These are phyloP conservation scores for Pleurotus eryngii DNA, from an alignment of 768 basidiomycete species.

Conservation along the genomic window DNA sequence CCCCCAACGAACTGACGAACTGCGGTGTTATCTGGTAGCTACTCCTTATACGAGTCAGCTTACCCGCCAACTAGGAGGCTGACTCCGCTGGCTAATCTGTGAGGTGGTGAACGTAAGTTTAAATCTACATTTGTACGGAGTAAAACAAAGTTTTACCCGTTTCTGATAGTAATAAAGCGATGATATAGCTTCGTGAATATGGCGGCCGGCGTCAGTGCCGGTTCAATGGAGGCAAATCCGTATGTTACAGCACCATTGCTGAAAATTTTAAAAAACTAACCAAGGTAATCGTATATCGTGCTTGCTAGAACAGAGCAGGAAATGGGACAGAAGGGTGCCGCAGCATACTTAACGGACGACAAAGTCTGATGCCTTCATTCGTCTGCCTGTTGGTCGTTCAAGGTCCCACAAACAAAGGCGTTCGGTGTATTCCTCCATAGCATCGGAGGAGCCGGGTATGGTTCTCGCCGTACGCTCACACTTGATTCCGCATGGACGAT, in stretches of 20 bases:
- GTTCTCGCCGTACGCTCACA: background rate
- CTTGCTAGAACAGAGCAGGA: constrained; percentile 34
- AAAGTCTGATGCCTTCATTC: constrained; percentile 24
- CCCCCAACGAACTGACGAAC: constrained; percentile 23
- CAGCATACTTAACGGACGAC: constrained; percentile 33
- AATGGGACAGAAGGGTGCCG: constrained; percentile 38
- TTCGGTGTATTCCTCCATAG: constrained; percentile 19
- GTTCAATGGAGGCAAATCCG: constrained; percentile 37
- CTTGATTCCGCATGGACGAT: too few species aligned
- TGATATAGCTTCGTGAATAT: constrained; percentile 34
- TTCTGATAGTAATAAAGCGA: constrained; percentile 33
- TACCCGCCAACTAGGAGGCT: constrained; percentile 33
- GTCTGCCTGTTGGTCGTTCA: constrained; percentile 24
- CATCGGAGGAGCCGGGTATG: constrained; percentile 25
- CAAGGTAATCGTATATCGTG: background rate
- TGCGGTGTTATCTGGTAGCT: too few species aligned
- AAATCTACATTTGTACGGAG: too few species aligned
- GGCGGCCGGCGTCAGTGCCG: constrained; percentile 34
- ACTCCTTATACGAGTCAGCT: background rate
- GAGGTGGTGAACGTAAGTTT: background rate
- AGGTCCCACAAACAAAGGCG: constrained; percentile 29
- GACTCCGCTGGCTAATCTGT: constrained; percentile 33
- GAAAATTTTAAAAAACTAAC: background rate
- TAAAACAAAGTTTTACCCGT: constrained; percentile 22
- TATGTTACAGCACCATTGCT: constrained; percentile 28